These are phyloP conservation scores for Wickerhamomyces alni DNA, from an alignment of 805 yeast genomes.

Conservation along the genomic window DNA sequence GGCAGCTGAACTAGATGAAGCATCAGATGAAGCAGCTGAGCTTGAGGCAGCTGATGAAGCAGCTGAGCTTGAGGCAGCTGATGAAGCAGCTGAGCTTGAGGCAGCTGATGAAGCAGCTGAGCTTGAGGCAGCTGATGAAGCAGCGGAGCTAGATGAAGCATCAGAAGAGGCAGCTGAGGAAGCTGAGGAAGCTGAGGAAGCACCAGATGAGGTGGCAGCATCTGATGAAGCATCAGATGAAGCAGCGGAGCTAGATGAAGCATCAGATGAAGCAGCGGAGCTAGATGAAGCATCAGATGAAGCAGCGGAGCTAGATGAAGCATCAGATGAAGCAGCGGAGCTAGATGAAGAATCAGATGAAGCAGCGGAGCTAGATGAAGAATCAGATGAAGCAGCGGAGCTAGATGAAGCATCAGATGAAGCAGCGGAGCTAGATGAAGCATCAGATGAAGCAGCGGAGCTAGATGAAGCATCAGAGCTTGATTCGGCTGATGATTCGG, in stretches of 20 bases:
- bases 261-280: neutral
- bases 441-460: neutral
- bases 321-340: neutral
- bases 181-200: too few species aligned
- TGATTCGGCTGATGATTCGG: neutral
- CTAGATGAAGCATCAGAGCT: neutral
- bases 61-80: conserved; percentile 3
- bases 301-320: neutral
- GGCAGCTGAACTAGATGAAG: too few species aligned
- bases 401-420: neutral
- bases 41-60: too few species aligned
- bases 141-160: neutral
- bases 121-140: neutral
- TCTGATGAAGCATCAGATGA: conserved; percentile 1
- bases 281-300: neutral
- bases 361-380: neutral
- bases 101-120: neutral
- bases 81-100: too few species aligned
- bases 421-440: neutral
- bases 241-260: neutral
- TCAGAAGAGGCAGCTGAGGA: too few species aligned
- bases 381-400: neutral
- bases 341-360: neutral
- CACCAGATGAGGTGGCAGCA: neutral
- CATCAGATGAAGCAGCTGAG: too few species aligned